A percentile compares a stretch with the other conserved stretches of the same genome.
phyloP scores from a whole-genome alignment of 202 grass and related monocot genomes.

The Bolboschoenoplectus hybrid region DNA sequence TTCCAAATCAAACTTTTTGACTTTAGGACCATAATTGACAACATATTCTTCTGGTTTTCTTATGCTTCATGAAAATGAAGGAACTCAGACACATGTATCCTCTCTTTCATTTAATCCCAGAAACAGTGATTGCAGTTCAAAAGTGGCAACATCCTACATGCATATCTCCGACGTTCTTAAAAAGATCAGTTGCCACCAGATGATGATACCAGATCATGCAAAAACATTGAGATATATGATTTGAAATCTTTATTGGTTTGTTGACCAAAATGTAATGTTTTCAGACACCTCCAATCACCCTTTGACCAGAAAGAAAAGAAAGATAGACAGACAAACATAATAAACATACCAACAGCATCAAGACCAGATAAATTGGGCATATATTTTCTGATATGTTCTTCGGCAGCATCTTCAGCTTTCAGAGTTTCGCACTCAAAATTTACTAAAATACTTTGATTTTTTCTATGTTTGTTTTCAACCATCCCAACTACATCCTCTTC shows the following conservation, averaged over 20 bases:
- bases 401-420: constrained; percentile 81
- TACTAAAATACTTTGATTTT: constrained; percentile 53
- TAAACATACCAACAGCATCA: constrained; percentile 80
- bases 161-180: not conserved
- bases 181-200: not conserved
- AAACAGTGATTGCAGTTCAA: not conserved
- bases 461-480: constrained; percentile 67
- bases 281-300: not conserved
- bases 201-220: not conserved
- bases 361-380: constrained; percentile 79
- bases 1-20: not conserved
- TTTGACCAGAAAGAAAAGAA: not conserved
- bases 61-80: not conserved
- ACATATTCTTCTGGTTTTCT: not conserved
- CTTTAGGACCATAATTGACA: not conserved
- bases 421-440: constrained; percentile 81
- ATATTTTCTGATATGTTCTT: constrained; percentile 74
- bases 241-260: constrained; percentile 4
- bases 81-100: not conserved
- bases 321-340: not conserved
- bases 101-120: not conserved
- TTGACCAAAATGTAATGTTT: not conserved
- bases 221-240: not conserved
- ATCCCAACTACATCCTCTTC: constrained; percentile 77
- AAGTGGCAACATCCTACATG: not conserved